phyloP scores from a whole-genome alignment of 2,329 filamentous ascomycete species.

The Aspergillus neoniger region DNA sequence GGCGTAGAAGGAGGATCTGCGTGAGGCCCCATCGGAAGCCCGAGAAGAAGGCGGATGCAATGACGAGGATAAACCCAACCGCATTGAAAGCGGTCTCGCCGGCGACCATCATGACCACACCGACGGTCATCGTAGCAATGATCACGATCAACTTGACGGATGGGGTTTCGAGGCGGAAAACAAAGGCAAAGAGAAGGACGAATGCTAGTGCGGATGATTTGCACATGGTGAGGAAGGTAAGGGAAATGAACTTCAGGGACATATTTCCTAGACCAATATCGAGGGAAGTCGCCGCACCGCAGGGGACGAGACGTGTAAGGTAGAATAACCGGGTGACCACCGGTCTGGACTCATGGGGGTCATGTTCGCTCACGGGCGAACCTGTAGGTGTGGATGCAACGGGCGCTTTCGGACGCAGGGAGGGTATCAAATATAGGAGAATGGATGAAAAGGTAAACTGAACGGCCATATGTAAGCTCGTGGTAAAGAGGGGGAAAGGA shows the following conservation, averaged over 20 bases:
- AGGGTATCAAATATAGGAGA: conserved; percentile 80
- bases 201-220: conserved; percentile 96
- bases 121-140: conserved; percentile 86
- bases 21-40: conserved; percentile 99
- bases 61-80: conserved; percentile 87
- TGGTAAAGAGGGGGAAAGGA: conserved; percentile 92
- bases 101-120: conserved; percentile 97
- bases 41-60: conserved; percentile 89
- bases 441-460: conserved; percentile 79
- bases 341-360: conserved; percentile 53
- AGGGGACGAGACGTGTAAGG: conserved; percentile 85
- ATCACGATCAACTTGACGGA: conserved; percentile 84
- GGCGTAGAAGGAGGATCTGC: conserved; percentile 89
- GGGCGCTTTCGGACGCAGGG: conserved; percentile 67
- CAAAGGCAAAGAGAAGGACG: conserved; percentile 89
- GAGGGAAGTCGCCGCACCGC: conserved; percentile 86
- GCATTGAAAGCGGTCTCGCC: conserved; percentile 89
- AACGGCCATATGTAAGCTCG: conserved; percentile 91
- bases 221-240: conserved; percentile 99
- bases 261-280: conserved; percentile 97
- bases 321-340: conserved; percentile 90
- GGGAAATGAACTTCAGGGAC: conserved; percentile 90
- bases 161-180: conserved; percentile 86
- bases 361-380: conserved; percentile 47
- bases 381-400: conserved; percentile 21